phyloP scores from a whole-genome alignment of 1,284 basidiomycete genomes.

The Ustilago loliicola region DNA sequence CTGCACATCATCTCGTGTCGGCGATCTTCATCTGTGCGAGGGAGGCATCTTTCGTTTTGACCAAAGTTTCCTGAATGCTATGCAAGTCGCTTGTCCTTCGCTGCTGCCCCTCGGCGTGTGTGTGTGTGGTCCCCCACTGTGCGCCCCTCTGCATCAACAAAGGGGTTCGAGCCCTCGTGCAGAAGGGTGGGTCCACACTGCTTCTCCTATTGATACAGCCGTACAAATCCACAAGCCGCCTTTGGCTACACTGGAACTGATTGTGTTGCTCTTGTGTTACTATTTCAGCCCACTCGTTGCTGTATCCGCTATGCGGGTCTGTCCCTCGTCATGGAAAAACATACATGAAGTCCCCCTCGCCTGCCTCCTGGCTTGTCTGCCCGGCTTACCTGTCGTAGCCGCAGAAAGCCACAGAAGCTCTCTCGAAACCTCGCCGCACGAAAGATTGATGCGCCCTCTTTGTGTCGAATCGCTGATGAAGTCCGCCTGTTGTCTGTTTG shows the following conservation, averaged over 20 bases:
- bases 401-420: conserved; percentile 1
- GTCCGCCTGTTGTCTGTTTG: not conserved
- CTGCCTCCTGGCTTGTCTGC: not conserved
- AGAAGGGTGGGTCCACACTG: not conserved
- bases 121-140: not conserved
- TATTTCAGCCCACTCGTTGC: not conserved
- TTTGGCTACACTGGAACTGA: not conserved
- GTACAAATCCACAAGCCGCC: conserved; percentile 7
- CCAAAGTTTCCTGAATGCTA: conserved; percentile 1
- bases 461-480: not conserved
- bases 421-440: not conserved
- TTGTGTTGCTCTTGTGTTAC: too few relatives aligned
- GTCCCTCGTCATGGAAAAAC: not conserved
- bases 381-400: not conserved
- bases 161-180: conserved; percentile 14
- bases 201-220: not conserved
- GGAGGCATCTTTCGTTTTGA: not conserved
- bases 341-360: not conserved
- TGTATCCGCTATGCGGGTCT: not conserved
- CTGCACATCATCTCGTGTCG: too few relatives aligned
- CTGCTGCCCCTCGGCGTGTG: conserved; percentile 3
- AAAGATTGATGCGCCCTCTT: conserved; percentile 2
- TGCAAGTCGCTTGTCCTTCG: conserved; percentile 2
- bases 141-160: conserved; percentile 8
- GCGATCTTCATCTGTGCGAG: conserved; percentile 3